Percentiles rank a stretch among this genome's conserved stretches.
phyloP scores from a whole-genome alignment of 495 filamentous ascomycete species.

The Penicillium alfredii region DNA sequence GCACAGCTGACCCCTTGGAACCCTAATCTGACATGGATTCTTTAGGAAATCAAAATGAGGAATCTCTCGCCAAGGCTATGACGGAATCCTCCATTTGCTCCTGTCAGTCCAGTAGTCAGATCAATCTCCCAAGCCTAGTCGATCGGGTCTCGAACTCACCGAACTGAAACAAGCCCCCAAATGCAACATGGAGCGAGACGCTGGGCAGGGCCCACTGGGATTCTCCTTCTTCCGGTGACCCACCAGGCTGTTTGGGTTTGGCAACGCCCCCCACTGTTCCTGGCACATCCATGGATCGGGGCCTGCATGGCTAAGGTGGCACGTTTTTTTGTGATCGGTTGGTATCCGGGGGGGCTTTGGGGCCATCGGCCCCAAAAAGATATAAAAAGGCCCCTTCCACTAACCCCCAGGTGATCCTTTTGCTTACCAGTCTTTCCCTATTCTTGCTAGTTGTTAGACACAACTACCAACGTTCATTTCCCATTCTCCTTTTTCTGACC shows the following conservation, averaged over 20 bases:
- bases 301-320: slow-evolving; percentile 12
- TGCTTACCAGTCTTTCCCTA: slow-evolving; percentile 2
- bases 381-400: slow-evolving; percentile 19
- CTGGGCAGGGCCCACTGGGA: not conserved
- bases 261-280: not conserved
- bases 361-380: slow-evolving; percentile 2
- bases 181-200: too few relatives aligned
- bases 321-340: slow-evolving; percentile 16
- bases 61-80: too few relatives aligned
- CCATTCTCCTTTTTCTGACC: too few relatives aligned
- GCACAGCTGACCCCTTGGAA: not conserved
- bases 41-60: too few relatives aligned
- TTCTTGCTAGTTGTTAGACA: slow-evolving; percentile 15
- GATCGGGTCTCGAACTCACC: too few relatives aligned
- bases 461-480: slow-evolving; percentile 11
- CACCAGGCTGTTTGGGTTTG: not conserved
- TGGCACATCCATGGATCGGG: not conserved
- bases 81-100: too few relatives aligned
- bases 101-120: too few relatives aligned
- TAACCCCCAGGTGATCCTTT: not conserved
- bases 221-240: slow-evolving; percentile 7
- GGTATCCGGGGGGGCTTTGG: slow-evolving; percentile 13
- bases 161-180: too few relatives aligned
- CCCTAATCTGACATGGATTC: too few relatives aligned
- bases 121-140: too few relatives aligned